These are phyloP conservation scores for Omphalea diandra DNA, from an alignment of 441 rosid genomes.

Conservation along the genomic window DNA sequence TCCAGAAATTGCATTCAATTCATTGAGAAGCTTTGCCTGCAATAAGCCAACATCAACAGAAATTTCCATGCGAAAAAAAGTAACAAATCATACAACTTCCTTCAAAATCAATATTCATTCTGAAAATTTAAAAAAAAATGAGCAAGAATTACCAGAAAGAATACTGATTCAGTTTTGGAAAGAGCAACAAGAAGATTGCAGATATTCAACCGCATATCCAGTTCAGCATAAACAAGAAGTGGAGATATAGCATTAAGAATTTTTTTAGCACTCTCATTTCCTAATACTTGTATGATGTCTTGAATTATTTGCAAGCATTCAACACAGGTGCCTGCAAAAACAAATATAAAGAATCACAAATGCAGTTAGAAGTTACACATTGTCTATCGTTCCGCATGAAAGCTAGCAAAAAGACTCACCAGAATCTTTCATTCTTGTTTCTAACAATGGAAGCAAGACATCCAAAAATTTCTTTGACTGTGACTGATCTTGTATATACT, in stretches of 20 bases:
- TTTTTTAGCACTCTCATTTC: conserved; percentile 44
- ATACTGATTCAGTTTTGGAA: conserved; percentile 65
- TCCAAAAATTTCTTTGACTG: conserved; percentile 63
- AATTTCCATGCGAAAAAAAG: background rate
- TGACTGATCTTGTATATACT: conserved; percentile 51
- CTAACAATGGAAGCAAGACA: conserved; percentile 64
- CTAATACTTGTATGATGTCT: conserved; percentile 51
- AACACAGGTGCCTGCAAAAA: conserved; percentile 52
- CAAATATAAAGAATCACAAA: conserved; percentile 22
- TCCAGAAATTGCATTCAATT: conserved; percentile 73
- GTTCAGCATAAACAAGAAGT: conserved; percentile 64
- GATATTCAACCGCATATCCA: conserved; percentile 59
- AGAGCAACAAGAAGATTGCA: conserved; percentile 76
- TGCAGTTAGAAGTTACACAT: background rate
- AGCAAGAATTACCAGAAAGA: conserved; percentile 49
- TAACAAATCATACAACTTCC: conserved; percentile 9
- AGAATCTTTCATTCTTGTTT: conserved; percentile 49
- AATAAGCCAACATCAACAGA: conserved; percentile 28
- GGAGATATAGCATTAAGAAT: conserved; percentile 62
- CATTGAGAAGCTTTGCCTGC: conserved; percentile 69
- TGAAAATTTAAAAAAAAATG: conserved; percentile 14
- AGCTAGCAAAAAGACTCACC: conserved; percentile 46
- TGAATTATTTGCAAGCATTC: conserved; percentile 64
- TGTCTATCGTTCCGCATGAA: background rate
- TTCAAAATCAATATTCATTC: conserved; percentile 1